Evolutionary conservation across 2,329 filamentous ascomycete species (phyloP), one percentile per base, ranked within the genome.

Genomic region (Aureobasidium lini): DNA sequence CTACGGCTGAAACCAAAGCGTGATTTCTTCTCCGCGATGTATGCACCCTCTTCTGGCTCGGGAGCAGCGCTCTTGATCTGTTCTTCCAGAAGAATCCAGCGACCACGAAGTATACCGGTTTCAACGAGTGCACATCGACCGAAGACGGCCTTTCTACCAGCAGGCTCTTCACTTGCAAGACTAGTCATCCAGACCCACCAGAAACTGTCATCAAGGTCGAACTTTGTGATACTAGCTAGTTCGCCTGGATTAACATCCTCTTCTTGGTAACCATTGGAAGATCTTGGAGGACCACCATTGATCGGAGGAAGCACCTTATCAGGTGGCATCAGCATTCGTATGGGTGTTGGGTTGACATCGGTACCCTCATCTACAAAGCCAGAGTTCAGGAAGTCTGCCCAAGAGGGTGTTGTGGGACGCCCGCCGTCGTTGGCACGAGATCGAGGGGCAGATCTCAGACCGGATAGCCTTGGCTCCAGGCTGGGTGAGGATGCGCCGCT

Each of bases 101-200:
- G 87, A 23, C 90, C 90, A 57, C 85, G 84, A 43, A 81, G 79
- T 62, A 97, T 94, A 13, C 83, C 79, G 0, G 94, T 97, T 72
- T 99, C 94, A 47, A 97, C 83, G 40, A 99, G 81, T 18, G 94
- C 90, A 69, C 94, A 99, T 63, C 94, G 84, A 39, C 94, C 94
- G 71, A 99, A 99, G 0, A 92, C 90, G 6, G 92, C 87, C 71
- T 99, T 99, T 62, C 94, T 85, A 48, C 87, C 82, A 0, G 85
- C 75, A 0, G 92, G 89, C 75, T 99, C 94, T 68, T 99, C 94
- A 0, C 86, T 88, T 1, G 93, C 91, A 68, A 99, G 77, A 79
- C 93, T 97, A 66, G 85, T 95, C 81, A 99, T 97, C 94, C 94
- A 99, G 4, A 97, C 94, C 93, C 94, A 97, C 94, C 94, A 99